Percentiles rank a stretch among this genome's conserved stretches.
These are phyloP conservation scores for Leishmania arabica DNA, from an alignment of 208 protist genomes.

Conservation along the genomic window DNA sequence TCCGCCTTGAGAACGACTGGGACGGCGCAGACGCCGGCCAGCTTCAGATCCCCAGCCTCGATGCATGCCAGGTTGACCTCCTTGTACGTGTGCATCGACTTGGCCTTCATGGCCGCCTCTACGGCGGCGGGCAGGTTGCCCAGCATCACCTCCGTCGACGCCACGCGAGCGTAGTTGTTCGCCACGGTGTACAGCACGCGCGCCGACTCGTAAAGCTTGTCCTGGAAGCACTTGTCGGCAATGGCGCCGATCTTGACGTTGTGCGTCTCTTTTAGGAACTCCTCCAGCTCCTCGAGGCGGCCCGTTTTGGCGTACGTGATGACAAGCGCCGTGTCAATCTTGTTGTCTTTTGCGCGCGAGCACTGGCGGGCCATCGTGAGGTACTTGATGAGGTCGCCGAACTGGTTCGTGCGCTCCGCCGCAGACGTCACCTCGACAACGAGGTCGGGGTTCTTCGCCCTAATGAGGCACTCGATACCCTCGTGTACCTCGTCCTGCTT, in stretches of 20 bases:
- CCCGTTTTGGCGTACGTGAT: slow-evolving; percentile 97
- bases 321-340: slow-evolving; percentile 99
- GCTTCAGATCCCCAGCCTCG: slow-evolving; percentile 97
- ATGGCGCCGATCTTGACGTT: slow-evolving; percentile 95
- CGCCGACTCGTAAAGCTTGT: slow-evolving; percentile 98
- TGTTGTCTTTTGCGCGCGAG: slow-evolving; percentile 79
- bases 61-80: slow-evolving; percentile 98
- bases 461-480: slow-evolving; percentile 98
- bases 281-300: slow-evolving; percentile 97
- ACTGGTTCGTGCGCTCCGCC: slow-evolving; percentile 93
- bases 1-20: slow-evolving; percentile 98
- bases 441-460: slow-evolving; percentile 96
- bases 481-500: slow-evolving; percentile 90
- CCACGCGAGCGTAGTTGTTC: slow-evolving; percentile 96
- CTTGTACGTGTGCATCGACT: slow-evolving; percentile 97
- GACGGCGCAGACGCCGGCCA: slow-evolving; percentile 98
- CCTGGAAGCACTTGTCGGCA: slow-evolving; percentile 98
- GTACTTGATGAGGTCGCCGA: slow-evolving; percentile 97
- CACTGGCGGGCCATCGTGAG: slow-evolving; percentile 98
- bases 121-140: slow-evolving; percentile 96
- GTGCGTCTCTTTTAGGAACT: slow-evolving; percentile 98
- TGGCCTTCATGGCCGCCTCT: slow-evolving; percentile 99
- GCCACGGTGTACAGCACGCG: slow-evolving; percentile 98
- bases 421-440: slow-evolving; percentile 93
- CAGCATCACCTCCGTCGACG: slow-evolving; percentile 96